Conservation (phyloP, 768 basidiomycete species). For the Sarcodon sp. region DNA sequence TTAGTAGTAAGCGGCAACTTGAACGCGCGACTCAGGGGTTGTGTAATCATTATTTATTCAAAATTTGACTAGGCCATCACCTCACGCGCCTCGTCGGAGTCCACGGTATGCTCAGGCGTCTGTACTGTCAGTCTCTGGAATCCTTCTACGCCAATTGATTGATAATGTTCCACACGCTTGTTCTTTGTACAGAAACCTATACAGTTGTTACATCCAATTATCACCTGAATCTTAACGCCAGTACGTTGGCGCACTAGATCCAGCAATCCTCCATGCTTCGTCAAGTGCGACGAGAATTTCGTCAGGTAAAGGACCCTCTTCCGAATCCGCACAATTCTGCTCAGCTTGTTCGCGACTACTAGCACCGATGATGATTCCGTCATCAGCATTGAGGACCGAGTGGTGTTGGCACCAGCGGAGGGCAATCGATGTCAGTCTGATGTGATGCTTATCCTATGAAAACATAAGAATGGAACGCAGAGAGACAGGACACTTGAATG, state of each 20-base stretch:
- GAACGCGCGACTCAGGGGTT: too few species aligned
- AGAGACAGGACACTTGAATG: background rate
- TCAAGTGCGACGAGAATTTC: constrained; percentile 38
- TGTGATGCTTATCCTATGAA: constrained; percentile 25
- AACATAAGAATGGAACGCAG: background rate
- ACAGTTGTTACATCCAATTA: too few species aligned
- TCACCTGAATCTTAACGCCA: constrained; percentile 7
- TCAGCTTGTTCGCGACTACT: constrained; percentile 30
- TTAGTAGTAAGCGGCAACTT: too few species aligned
- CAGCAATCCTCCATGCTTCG: constrained; percentile 30
- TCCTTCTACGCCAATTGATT: too few species aligned
- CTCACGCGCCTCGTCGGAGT: too few species aligned
- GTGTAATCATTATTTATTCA: too few species aligned
- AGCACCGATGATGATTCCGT: constrained; percentile 38
- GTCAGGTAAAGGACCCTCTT: constrained; percentile 40
- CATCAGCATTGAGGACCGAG: constrained; percentile 25
- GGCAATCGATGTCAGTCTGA: constrained; percentile 41
- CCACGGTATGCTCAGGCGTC: too few species aligned
- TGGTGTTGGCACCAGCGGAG: constrained; percentile 55
- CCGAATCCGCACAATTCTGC: constrained; percentile 30
- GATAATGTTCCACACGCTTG: too few species aligned
- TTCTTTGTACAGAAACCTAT: too few species aligned
- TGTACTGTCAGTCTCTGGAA: too few species aligned
- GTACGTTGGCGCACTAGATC: constrained; percentile 10
- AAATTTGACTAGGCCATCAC: too few species aligned